Conservation (phyloP, 2,329 filamentous ascomycete species). For the Hysterium pulicare region DNA sequence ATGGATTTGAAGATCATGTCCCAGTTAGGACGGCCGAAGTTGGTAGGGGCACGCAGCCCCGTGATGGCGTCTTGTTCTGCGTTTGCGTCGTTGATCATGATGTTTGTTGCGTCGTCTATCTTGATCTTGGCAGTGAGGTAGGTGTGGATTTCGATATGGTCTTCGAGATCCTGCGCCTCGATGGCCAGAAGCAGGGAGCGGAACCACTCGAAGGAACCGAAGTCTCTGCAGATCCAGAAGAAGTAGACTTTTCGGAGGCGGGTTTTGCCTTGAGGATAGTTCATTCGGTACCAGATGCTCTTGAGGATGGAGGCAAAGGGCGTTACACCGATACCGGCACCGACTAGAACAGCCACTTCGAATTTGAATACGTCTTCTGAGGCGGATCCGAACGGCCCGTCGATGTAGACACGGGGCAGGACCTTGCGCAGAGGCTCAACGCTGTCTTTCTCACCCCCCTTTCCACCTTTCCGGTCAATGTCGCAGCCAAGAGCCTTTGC, state of each 20-base stretch:
- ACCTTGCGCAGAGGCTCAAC: conserved; percentile 71
- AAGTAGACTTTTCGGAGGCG: conserved; percentile 84
- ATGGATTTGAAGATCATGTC: conserved; percentile 85
- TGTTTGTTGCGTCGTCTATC: conserved; percentile 80
- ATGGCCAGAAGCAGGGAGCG: conserved; percentile 78
- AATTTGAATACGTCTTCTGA: conserved; percentile 83
- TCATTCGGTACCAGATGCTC: conserved; percentile 92
- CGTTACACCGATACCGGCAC: conserved; percentile 52
- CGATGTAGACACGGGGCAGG: conserved; percentile 75
- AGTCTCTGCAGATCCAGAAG: conserved; percentile 89
- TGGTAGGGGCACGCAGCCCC: conserved; percentile 75
- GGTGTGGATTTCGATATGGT: conserved; percentile 84
- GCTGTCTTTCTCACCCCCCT: conserved; percentile 48
- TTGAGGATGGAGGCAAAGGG: conserved; percentile 59
- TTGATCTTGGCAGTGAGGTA: conserved; percentile 87
- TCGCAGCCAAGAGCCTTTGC: conserved; percentile 73
- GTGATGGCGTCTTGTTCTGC: conserved; percentile 83
- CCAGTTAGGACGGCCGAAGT: conserved; percentile 85
- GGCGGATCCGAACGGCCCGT: conserved; percentile 80
- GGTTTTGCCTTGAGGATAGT: conserved; percentile 77
- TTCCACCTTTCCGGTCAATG: conserved; percentile 55
- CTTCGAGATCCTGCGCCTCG: conserved; percentile 78
- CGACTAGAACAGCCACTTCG: conserved; percentile 50
- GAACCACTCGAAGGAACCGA: conserved; percentile 88
- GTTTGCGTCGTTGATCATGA: conserved; percentile 88